Percentiles rank a stretch among this genome's conserved stretches.
Conservation (phyloP, 441 rosid genomes). For the Gossypium aridum region DNA sequence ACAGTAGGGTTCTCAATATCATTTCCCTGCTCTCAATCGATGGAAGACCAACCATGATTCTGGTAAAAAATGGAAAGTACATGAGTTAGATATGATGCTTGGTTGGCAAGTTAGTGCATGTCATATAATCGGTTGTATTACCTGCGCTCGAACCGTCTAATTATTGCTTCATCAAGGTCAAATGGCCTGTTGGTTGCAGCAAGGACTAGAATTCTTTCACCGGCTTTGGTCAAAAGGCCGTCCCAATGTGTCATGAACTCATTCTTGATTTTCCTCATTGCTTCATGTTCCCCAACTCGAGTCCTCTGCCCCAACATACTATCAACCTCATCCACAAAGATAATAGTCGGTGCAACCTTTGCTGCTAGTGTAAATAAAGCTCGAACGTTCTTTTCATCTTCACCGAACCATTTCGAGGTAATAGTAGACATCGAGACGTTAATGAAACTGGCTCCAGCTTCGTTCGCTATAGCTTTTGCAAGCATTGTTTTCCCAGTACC, state of each 20-base stretch:
- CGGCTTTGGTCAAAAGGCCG: constrained; percentile 73
- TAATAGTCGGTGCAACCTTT: constrained; percentile 91
- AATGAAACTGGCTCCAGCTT: constrained; percentile 98
- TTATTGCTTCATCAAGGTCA: constrained; percentile 98
- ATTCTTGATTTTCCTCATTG: constrained; percentile 97
- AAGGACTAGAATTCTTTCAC: constrained; percentile 87
- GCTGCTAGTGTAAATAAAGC: constrained; percentile 90
- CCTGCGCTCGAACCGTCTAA: constrained; percentile 97
- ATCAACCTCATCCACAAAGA: constrained; percentile 96
- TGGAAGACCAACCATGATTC: constrained; percentile 96
- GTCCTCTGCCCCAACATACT: constrained; percentile 98
- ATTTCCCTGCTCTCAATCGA: constrained; percentile 68
- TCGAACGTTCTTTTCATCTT: constrained; percentile 93
- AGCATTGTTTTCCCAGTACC: constrained; percentile 99
- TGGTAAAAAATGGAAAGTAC: constrained; percentile 18
- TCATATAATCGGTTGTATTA: constrained; percentile 4
- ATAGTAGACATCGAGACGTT: constrained; percentile 98
- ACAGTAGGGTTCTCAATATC: constrained; percentile 76
- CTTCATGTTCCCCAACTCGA: constrained; percentile 95
- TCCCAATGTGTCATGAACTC: constrained; percentile 99
- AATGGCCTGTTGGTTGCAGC: constrained; percentile 99
- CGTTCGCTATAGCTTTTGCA: constrained; percentile 97
- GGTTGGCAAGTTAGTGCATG: background rate
- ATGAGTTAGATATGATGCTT: constrained; percentile 11
- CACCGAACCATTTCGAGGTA: constrained; percentile 98